These are phyloP conservation scores for Ustilago lituana DNA, from an alignment of 1,284 basidiomycete genomes.

Conservation along the genomic window DNA sequence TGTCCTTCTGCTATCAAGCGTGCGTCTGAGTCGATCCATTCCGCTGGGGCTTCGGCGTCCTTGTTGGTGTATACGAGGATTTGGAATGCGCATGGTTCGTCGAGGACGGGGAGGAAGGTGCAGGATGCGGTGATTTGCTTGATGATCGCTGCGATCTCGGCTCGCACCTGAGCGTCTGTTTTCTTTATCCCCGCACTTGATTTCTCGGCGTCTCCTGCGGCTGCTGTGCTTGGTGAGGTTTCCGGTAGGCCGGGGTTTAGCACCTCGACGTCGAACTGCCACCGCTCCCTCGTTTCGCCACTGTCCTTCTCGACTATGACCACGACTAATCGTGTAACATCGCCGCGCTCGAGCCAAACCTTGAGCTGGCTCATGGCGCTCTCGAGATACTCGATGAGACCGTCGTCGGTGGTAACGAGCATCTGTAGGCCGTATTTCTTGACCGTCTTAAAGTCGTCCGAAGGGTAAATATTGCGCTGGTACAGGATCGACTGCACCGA, in stretches of 20 bases:
- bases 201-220: not conserved
- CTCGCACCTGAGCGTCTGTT: constrained; percentile 90
- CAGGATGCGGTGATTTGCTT: constrained; percentile 98
- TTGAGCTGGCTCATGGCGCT: constrained; percentile 82
- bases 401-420: constrained; percentile 90
- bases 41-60: constrained; percentile 81
- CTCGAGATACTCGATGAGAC: constrained; percentile 88
- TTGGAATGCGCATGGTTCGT: constrained; percentile 90
- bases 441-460: constrained; percentile 82
- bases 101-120: constrained; percentile 92
- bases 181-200: constrained; percentile 62
- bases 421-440: constrained; percentile 98
- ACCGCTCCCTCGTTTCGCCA: constrained; percentile 88
- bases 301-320: constrained; percentile 96
- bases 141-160: constrained; percentile 95
- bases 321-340: constrained; percentile 89
- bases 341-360: constrained; percentile 86
- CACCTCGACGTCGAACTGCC: constrained; percentile 96
- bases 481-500: constrained; percentile 84
- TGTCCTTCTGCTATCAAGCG: constrained; percentile 93
- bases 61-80: constrained; percentile 84
- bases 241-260: constrained; percentile 64
- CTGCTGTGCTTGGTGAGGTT: not conserved
- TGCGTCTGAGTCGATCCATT: constrained; percentile 94
- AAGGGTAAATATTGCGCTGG: constrained; percentile 94